phyloP scores from a whole-genome alignment of 1,139 yeast species.

The Ogataea hybrid region DNA sequence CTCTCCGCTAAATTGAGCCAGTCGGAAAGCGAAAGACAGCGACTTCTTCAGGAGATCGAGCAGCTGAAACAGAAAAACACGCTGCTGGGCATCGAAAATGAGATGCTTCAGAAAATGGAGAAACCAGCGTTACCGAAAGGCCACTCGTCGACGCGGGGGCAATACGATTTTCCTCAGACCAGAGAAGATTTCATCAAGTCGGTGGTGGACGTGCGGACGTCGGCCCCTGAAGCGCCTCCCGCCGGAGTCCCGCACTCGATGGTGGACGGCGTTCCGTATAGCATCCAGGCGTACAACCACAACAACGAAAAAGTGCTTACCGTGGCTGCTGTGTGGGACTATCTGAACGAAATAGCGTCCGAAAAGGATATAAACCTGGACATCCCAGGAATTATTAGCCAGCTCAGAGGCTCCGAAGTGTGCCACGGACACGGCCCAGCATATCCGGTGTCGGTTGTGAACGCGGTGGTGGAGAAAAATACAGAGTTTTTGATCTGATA shows the following conservation, averaged over 20 bases:
- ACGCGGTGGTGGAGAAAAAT: conserved; percentile 31
- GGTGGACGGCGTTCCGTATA: conserved; percentile 7
- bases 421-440: conserved; percentile 90
- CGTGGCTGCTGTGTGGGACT: conserved; percentile 83
- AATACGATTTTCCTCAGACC: conserved; percentile 24
- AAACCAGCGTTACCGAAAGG: conserved; percentile 1
- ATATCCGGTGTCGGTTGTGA: conserved; percentile 51
- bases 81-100: conserved; percentile 58
- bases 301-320: conserved; percentile 52
- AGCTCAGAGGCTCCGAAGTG: conserved; percentile 61
- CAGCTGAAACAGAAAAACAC: conserved; percentile 51
- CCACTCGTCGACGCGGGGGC: not conserved
- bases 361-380: conserved; percentile 53
- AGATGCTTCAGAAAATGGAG: conserved; percentile 39
- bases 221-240: conserved; percentile 6
- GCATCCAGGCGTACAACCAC: conserved; percentile 27
- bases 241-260: conserved; percentile 4
- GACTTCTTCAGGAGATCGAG: conserved; percentile 53
- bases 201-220: conserved; percentile 18
- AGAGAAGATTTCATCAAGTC: conserved; percentile 28
- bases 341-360: conserved; percentile 48
- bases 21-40: conserved; percentile 58
- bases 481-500: conserved; percentile 3
- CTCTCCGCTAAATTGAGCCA: conserved; percentile 57
- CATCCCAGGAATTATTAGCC: conserved; percentile 53